Base-by-base conservation (phyloP, 2,329 filamentous ascomycete genomes). In the Neopestalotiopsis sp. region DNA sequence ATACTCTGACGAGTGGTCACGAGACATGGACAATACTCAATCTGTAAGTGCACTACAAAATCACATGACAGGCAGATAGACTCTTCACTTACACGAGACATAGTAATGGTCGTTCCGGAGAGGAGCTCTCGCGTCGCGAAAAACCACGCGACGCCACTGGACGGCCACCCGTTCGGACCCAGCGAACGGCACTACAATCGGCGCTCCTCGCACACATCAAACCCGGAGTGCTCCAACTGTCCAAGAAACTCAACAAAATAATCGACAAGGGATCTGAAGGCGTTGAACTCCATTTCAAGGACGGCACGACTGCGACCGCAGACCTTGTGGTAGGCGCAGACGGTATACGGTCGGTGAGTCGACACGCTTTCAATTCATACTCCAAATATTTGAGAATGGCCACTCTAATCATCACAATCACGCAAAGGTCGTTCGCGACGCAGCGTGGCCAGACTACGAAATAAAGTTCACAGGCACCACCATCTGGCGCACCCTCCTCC, bases 261-360 rank as follows among this genome's bases (percentile, higher is more conserved):
- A 74, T 81, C 3, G 77, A 87, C 63, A 69, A 81, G 2, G 73
- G 75, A 0, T 71, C 68, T 14, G 75, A 73, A 0, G 84, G 82
- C 4, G 76, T 86, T 1, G 71, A 76, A 3, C 75, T 88, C 10
- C 61, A 68, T 0, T 88, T 89, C 68, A 78, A 82, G 13, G 85
- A 88, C 70, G 81, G 81, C 3, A 73, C 72, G 4, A 65, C 61
- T 0, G 80, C 80, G 2, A 74, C 79, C 17, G 81, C 81, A 2
- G 85, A 87, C 70, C 73, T 88, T 0, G 79, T 88, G 1, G 80
- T 88, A 2, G 86, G 85, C 0, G 86, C 84, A 4, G 85, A 88
- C 72, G 85, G 86, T 2, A 87, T 87, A 65, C 81, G 84, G 68
- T 87, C 85, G 4, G 82, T 85, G 71, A 45, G 76, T 69, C 13